Evolutionary conservation across 1,284 basidiomycete species (phyloP).

Genomic region (Exobasidium rhododendri): DNA sequence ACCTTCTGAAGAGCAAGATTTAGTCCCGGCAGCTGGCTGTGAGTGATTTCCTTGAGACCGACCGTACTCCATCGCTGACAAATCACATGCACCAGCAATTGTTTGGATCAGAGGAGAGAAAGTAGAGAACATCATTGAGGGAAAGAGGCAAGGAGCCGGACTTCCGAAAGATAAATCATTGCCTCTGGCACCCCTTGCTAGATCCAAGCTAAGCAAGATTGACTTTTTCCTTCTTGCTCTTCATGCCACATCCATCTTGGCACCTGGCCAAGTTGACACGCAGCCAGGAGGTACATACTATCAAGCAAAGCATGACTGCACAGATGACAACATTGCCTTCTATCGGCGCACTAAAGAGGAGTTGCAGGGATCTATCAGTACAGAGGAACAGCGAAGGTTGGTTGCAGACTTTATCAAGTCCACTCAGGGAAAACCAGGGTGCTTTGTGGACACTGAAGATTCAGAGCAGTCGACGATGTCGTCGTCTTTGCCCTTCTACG

Average conservation of each 20-base stretch:
- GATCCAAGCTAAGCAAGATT: constrained; percentile 6
- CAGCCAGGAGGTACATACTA: neutral
- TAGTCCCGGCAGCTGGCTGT: constrained; percentile 1
- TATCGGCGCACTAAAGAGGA: neutral
- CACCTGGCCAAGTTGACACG: neutral
- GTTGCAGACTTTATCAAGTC: no score
- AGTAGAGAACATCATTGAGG: constrained; percentile 12
- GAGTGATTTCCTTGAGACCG: no score
- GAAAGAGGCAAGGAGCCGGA: constrained; percentile 14
- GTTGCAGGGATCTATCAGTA: neutral
- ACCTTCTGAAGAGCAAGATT: neutral
- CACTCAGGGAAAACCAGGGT: no score
- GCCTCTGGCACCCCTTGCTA: neutral
- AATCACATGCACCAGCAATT: no score
- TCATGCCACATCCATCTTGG: neutral
- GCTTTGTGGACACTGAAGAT: neutral
- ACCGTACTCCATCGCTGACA: no score
- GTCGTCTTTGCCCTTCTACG: neutral
- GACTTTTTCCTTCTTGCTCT: neutral
- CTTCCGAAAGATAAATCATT: constrained; percentile 1
- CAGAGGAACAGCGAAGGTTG: neutral
- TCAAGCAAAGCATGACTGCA: neutral
- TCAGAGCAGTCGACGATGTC: neutral
- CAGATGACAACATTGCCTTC: neutral
- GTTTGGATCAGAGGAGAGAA: constrained; percentile 12